Evolutionary conservation across 805 yeast genomes (phyloP), one percentile per base, ranked within the genome.

Genomic region (Peterozyma xylosa): DNA sequence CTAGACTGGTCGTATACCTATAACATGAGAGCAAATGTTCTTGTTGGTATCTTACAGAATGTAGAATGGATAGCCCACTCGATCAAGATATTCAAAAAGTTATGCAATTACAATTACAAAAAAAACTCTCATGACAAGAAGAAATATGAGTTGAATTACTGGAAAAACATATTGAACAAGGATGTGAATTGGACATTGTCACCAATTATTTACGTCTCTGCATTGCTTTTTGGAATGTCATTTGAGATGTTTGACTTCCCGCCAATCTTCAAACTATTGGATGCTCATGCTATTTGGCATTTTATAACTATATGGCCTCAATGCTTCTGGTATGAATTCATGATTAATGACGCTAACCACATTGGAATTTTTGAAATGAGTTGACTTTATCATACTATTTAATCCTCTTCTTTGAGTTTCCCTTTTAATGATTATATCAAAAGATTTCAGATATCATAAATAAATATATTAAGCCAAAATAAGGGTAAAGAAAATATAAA

Each of bases 211-310:
- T 59, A 78, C 38, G 85, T 81, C 9, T 46, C 63, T 0, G 57
- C 70, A 35, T 82, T 90, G 10, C 54, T 76, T 2, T 53, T 74
- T 18, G 97, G 96, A 1, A 87, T 88, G 93, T 71, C 84, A n/a
- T 74, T 91, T 50, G 99, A 91, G 59, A 63, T 91, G 33, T 85
- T 89, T 62, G 99, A 91, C 62, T 93, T 93, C 59, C 76, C 95
- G 4, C 93, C 86, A 13, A 58, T 83, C 34, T 65, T 55, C 41
- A 84, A 73, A 52, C 70, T 86, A 35, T 53, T 93, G 0, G 99
- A 93, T 63, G 95, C 96, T 0, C 99, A 93, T 62, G 79, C 96
- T 0, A 55, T 91, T 35, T 93, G 99, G 99, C 99, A 93, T 59
- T 71, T 85, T 27, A 76, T 86, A 16, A 93, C 99, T 0, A 80